Base-by-base conservation (phyloP, 225 moss, liverwort and hornwort genomes). In the Physcomitrium patens region DNA sequence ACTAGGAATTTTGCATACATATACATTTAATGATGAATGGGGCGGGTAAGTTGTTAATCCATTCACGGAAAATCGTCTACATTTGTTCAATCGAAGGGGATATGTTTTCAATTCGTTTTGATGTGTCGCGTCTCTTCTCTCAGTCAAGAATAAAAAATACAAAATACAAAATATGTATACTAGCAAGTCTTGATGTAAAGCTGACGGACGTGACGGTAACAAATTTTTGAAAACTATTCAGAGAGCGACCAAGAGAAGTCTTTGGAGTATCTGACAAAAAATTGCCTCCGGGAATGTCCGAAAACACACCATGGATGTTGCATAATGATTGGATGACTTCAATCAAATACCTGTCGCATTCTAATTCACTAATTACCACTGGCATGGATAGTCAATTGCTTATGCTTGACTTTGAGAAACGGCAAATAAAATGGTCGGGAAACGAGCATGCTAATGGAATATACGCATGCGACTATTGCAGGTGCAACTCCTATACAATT, bases 21-120 rank as follows among this genome's bases (percentile, higher is more conserved):
- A 77, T 69, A 91, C 92, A n/a, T 96, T 94, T 78, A 77, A 80
- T 22, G 94, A 96, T 79, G 96, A 96, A 80, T 96, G 96, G 96
- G 92, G 94, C 53, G 94, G 92, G 92, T 91, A 86, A 68, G 70
- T 68, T 13, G 12, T 53, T 53, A 9, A 49, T 23, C 2, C 43
- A 50, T 23, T 10, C 14, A 11, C n/a, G 64, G 54, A 74, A 55
- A 48, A 50, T 42, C 7, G 59, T 37, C 20, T 7, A 68, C 63
- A 49, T 26, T 48, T 16, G 20, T 56, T 72, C 2, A 24, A 31
- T 41, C 1, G n/a, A 26, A 12, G 1, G 1, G 43, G 28, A 28
- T n/a, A 18, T 47, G 62, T 54, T 72, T n/a, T 62, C 19, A 22
- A 26, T 54, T 55, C 12, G 9, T 48, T 47, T 23, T 0, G 24